These are phyloP conservation scores for Dryadomyces quercus-mongolicae DNA, from an alignment of 2,329 filamentous ascomycete genomes.

Conservation along the genomic window DNA sequence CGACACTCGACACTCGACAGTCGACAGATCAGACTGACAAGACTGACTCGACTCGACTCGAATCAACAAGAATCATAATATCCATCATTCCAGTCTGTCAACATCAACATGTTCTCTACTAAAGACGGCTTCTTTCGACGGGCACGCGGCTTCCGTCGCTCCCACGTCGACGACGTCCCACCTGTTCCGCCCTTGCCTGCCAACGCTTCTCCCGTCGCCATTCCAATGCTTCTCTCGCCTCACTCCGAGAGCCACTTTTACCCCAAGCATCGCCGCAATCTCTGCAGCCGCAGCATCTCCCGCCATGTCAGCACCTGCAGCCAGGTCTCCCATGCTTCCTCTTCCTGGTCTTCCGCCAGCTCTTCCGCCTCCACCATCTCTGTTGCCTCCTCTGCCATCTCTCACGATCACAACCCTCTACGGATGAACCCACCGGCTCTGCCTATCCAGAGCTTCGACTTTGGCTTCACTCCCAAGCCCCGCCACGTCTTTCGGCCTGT, in stretches of 20 bases:
- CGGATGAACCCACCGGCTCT: slow-evolving; percentile 18
- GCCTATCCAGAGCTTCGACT: slow-evolving; percentile 19
- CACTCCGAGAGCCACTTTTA: not conserved
- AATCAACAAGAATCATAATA: too few species aligned
- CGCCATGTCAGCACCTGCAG: slow-evolving; percentile 11
- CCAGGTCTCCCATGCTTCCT: slow-evolving; percentile 14
- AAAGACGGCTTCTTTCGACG: not conserved
- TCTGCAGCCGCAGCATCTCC: slow-evolving; percentile 3
- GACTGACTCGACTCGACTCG: too few species aligned
- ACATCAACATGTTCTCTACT: not conserved
- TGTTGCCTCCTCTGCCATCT: not conserved
- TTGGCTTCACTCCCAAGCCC: slow-evolving; percentile 15
- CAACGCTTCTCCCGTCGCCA: not conserved
- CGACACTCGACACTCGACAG: too few species aligned
- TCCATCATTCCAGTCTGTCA: too few species aligned
- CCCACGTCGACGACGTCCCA: not conserved
- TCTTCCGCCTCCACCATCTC: slow-evolving; percentile 4
- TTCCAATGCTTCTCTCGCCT: slow-evolving; percentile 6
- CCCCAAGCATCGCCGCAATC: not conserved
- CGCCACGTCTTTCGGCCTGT: slow-evolving; percentile 8
- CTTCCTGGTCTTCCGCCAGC: slow-evolving; percentile 6
- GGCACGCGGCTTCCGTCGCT: slow-evolving; percentile 1
- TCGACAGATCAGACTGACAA: too few species aligned
- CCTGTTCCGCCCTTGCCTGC: not conserved
- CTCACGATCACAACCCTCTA: slow-evolving; percentile 15